phyloP scores from a whole-genome alignment of 768 basidiomycete species.

The Rhizopogon rudus region DNA sequence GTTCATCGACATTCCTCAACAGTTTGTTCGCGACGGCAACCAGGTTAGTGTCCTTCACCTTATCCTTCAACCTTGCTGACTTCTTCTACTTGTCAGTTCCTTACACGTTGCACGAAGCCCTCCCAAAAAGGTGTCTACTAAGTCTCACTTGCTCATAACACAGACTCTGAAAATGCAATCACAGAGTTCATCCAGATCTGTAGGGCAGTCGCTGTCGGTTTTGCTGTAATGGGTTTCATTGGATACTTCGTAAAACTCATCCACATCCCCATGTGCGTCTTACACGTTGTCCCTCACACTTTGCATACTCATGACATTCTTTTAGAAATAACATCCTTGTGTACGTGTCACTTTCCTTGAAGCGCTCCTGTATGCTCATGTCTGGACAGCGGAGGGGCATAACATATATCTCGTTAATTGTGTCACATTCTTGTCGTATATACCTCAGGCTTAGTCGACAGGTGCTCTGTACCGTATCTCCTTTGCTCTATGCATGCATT shows the following conservation, averaged over 20 bases:
- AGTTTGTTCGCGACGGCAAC: slow-evolving; percentile 90
- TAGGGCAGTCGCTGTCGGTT: slow-evolving; percentile 94
- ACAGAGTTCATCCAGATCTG: slow-evolving; percentile 94
- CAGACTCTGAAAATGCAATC: slow-evolving; percentile 3
- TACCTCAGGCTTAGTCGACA: slow-evolving; percentile 10
- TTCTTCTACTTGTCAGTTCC: slow-evolving; percentile 55
- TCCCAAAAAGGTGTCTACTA: slow-evolving; percentile 78
- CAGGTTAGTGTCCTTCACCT: slow-evolving; percentile 52
- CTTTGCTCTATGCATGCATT: slow-evolving; percentile 8
- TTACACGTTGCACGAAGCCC: slow-evolving; percentile 97
- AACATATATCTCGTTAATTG: slow-evolving; percentile 22
- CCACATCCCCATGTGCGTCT: slow-evolving; percentile 92
- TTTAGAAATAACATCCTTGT: slow-evolving; percentile 94
- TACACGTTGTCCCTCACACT: background rate
- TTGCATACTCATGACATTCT: slow-evolving; percentile 10
- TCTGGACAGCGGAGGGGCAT: slow-evolving; percentile 68
- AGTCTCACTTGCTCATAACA: background rate
- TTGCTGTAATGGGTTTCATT: slow-evolving; percentile 99
- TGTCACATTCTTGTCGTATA: slow-evolving; percentile 5
- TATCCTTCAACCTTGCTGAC: slow-evolving; percentile 5
- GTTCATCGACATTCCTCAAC: slow-evolving; percentile 85
- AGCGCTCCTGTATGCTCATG: slow-evolving; percentile 17
- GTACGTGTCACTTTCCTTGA: slow-evolving; percentile 48
- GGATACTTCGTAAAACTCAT: slow-evolving; percentile 98
- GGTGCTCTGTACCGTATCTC: slow-evolving; percentile 14